phyloP scores from a whole-genome alignment of 805 yeast species.

The Candida qinlingensis region DNA sequence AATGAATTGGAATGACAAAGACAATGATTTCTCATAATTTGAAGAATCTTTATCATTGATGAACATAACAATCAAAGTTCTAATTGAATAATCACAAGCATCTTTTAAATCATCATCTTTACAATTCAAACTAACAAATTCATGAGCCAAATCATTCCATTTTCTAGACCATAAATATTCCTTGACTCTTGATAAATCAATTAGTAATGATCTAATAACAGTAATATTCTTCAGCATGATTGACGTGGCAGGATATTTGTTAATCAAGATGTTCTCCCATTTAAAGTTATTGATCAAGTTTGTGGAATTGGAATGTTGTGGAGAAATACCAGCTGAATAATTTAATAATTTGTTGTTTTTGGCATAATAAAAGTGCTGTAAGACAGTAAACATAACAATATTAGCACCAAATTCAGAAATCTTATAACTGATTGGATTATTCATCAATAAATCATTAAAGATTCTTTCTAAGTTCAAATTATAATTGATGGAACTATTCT shows the following conservation, averaged over 20 bases:
- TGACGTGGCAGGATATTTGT: conserved; percentile 27
- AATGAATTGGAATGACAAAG: conserved; percentile 20
- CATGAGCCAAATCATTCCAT: conserved; percentile 22
- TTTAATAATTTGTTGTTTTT: conserved; percentile 27
- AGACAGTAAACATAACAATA: conserved; percentile 36
- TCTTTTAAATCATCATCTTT: conserved; percentile 24
- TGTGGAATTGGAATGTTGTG: conserved; percentile 35
- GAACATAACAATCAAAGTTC: conserved; percentile 22
- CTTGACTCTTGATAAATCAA: conserved; percentile 33
- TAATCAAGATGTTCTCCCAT: conserved; percentile 28
- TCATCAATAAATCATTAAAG: conserved; percentile 32
- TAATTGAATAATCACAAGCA: conserved; percentile 25
- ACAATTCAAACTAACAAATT: conserved; percentile 17
- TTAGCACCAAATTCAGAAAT: conserved; percentile 37
- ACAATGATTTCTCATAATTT: conserved; percentile 19
- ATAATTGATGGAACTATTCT: conserved; percentile 21
- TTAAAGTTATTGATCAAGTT: conserved; percentile 32
- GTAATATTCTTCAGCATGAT: conserved; percentile 32
- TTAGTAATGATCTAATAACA: conserved; percentile 29
- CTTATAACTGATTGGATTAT: conserved; percentile 33
- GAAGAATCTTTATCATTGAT: conserved; percentile 23
- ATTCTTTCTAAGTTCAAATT: conserved; percentile 27
- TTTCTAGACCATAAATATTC: conserved; percentile 35
- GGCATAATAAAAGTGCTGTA: conserved; percentile 29
- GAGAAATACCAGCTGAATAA: conserved; percentile 31